phyloP scores from a whole-genome alignment of 495 filamentous ascomycete genomes.

The Poronia punctata region DNA sequence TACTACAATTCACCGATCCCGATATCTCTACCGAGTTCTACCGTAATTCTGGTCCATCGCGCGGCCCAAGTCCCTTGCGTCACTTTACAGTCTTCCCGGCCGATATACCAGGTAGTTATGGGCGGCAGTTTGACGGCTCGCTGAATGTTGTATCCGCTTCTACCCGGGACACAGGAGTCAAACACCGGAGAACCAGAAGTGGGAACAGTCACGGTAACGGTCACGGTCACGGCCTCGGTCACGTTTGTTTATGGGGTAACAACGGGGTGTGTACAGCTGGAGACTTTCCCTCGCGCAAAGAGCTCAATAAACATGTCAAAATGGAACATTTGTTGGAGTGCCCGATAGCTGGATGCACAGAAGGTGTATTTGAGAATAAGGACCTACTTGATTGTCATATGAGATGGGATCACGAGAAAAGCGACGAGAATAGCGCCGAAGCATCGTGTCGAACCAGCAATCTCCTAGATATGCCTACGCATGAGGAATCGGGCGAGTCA shows the following conservation, averaged over 20 bases:
- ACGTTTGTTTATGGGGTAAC: constrained; percentile 21
- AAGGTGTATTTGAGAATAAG: constrained; percentile 11
- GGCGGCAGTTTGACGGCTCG: background rate
- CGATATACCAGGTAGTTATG: background rate
- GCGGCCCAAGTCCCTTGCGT: constrained; percentile 18
- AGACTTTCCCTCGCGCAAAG: constrained; percentile 18
- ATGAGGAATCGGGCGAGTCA: background rate
- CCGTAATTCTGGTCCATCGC: constrained; percentile 2
- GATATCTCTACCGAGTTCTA: constrained; percentile 11
- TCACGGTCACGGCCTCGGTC: too few relatives aligned
- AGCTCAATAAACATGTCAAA: constrained; percentile 28
- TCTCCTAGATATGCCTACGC: constrained; percentile 2
- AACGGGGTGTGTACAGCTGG: constrained; percentile 13
- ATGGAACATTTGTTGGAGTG: constrained; percentile 24
- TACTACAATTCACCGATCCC: constrained; percentile 15
- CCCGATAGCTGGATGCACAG: constrained; percentile 19
- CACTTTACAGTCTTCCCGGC: constrained; percentile 2
- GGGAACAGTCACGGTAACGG: too few relatives aligned
- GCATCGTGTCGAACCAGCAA: constrained; percentile 2
- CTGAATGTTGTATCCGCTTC: background rate
- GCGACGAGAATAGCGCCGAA: background rate
- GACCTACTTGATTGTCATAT: constrained; percentile 21
- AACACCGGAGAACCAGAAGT: too few relatives aligned
- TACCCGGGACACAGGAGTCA: constrained; percentile 1
- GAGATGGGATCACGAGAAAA: constrained; percentile 11